Conservation (phyloP, 148 eudicot species). For the Heliamphora exappendiculata region DNA sequence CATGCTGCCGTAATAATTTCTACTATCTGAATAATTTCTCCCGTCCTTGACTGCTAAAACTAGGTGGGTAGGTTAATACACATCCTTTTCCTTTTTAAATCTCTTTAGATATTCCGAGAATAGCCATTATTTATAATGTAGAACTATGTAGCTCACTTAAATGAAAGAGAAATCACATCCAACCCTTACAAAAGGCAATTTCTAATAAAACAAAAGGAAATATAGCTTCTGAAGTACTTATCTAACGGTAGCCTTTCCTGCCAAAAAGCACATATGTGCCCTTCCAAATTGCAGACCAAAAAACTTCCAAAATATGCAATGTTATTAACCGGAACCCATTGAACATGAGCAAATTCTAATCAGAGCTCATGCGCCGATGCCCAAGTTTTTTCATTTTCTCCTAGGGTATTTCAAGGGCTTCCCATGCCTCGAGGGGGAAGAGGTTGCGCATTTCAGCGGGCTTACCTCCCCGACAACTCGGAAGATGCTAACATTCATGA, state of each 20-base stretch:
- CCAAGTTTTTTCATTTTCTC: neutral
- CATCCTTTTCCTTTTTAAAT: no score
- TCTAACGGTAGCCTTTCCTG: neutral
- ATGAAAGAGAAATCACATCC: no score
- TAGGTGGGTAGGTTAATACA: no score
- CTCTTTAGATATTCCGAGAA: no score
- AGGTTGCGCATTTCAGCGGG: constrained; percentile 1
- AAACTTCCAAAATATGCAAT: neutral
- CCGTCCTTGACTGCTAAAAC: no score
- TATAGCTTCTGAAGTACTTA: neutral
- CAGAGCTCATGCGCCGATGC: neutral
- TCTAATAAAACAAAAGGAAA: neutral
- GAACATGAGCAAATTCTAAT: neutral
- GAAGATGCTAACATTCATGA: constrained; percentile 38
- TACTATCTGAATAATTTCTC: no score
- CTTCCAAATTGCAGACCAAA: neutral
- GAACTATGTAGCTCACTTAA: no score
- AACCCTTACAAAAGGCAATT: neutral
- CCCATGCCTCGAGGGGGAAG: neutral
- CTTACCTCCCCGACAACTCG: constrained; percentile 30
- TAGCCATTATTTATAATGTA: no score
- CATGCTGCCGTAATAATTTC: no score
- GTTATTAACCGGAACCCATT: neutral
- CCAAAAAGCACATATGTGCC: neutral
- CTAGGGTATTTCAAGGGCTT: neutral